Evolutionary conservation across 2,329 filamentous ascomycete species (phyloP), one percentile per base, ranked within the genome.

Genomic region (Raffaelea ambrosiae): DNA sequence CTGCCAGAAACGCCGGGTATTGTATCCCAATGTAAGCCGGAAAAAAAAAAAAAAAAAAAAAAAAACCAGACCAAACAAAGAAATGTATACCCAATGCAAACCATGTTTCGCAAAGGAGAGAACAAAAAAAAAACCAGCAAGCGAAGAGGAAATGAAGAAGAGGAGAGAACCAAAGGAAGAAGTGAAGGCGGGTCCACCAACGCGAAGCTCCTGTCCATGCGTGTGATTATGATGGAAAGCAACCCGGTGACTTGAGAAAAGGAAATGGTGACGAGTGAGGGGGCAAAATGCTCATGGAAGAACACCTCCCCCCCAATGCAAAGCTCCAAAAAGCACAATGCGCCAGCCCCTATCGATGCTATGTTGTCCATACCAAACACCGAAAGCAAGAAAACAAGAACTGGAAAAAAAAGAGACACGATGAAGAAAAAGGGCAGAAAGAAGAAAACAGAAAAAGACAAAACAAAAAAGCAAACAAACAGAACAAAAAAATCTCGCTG

Each of bases 21-120:
- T 19, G 18, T n/a, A 19, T 19, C 35, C 13, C n/a, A 20, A 40
- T 19, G 36, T 9, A 8, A 14, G 35, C 13, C 9, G 35, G 35
- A 38, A 38, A 18, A 40, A 40, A 21, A 44, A 48, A 51, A 35
- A 51, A 35, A 23, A 45, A 54, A 44, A 51, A 47, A 48, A 35
- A 51, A 35, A 23, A 45, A 54, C 43, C 50, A 47, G 46, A 52
- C 36, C 20, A 9, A 14, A 35, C 18, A 35, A 8, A 10, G 14
- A 42, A n/a, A 44, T 33, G 26, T 29, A 7, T 13, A 29, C 26
- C 26, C 26, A 29, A 29, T 29, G 26, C 26, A 13, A 29, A 29
- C 7, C 22, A 21, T 21, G 5, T 35, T n/a, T 31, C 22, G 22
- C 33, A 36, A 18, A 21, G 7, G 38, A 39, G 22, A 16, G 23